Percentiles rank a stretch among this genome's conserved stretches.
phyloP scores from a whole-genome alignment of 352 stramenopile genomes.

The Globisporangium canariense region DNA sequence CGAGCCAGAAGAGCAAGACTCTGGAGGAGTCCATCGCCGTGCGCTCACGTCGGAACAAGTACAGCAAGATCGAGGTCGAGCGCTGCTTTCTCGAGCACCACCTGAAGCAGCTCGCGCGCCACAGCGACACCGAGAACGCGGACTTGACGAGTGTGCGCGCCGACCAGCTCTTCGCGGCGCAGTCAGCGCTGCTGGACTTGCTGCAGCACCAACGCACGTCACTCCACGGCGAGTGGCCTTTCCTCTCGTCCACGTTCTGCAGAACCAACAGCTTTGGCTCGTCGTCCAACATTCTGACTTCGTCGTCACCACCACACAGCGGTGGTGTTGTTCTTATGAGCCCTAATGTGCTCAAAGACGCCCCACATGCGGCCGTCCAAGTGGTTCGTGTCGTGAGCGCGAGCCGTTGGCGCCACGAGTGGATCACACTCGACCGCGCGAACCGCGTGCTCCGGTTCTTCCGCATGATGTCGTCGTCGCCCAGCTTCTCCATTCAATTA shows the following conservation, averaged over 20 bases:
- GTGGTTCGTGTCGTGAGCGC: slow-evolving; percentile 36
- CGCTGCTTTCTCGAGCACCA: slow-evolving; percentile 41
- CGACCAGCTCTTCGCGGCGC: slow-evolving; percentile 21
- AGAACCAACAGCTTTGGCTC: slow-evolving; percentile 12
- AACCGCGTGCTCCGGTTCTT: slow-evolving; percentile 41
- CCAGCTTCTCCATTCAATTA: slow-evolving; percentile 29
- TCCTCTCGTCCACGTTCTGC: slow-evolving; percentile 20
- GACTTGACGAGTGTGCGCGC: neutral
- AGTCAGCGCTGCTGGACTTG: slow-evolving; percentile 25
- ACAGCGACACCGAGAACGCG: neutral
- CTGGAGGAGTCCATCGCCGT: slow-evolving; percentile 38
- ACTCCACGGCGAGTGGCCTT: slow-evolving; percentile 26
- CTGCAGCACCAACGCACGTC: slow-evolving; percentile 24
- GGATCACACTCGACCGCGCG: slow-evolving; percentile 40
- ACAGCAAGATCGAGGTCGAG: slow-evolving; percentile 36
- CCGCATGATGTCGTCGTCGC: slow-evolving; percentile 33
- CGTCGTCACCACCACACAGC: neutral
- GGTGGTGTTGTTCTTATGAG: neutral
- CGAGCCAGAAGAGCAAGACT: slow-evolving; percentile 16
- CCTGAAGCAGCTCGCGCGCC: slow-evolving; percentile 20
- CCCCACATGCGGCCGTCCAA: slow-evolving; percentile 27
- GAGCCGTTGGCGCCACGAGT: slow-evolving; percentile 51
- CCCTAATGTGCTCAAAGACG: slow-evolving; percentile 12
- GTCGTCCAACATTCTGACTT: slow-evolving; percentile 11
- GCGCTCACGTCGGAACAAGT: slow-evolving; percentile 24